Conservation (phyloP, 106 monocot species). For the Iris macrosiphon region DNA sequence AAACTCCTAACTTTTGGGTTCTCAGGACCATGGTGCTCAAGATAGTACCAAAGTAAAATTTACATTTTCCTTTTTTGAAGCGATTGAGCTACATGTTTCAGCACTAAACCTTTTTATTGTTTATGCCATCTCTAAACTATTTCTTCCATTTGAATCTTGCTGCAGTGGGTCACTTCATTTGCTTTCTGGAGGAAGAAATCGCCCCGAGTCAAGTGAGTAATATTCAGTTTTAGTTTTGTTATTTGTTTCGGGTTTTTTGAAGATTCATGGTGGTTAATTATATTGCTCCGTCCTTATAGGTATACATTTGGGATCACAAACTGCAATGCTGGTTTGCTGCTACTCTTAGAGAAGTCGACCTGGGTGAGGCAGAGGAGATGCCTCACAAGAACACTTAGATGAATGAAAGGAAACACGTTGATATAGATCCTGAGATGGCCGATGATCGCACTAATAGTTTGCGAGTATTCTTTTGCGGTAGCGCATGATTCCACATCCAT, state of each 20-base stretch:
- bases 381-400: background rate
- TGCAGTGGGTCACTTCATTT: constrained; percentile 20
- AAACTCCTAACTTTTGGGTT: too few species aligned
- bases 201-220: constrained; percentile 11
- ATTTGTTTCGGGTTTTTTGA: background rate
- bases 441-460: too few species aligned
- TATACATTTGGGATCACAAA: constrained; percentile 1
- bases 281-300: background rate
- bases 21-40: too few species aligned
- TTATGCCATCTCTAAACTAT: background rate
- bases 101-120: too few species aligned
- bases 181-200: constrained; percentile 27
- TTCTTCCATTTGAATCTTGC: background rate
- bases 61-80: too few species aligned
- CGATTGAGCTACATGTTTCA: too few species aligned
- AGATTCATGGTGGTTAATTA: background rate
- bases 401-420: too few species aligned
- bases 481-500: too few species aligned
- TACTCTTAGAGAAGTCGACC: constrained; percentile 18
- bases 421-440: too few species aligned
- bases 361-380: constrained; percentile 1
- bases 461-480: too few species aligned
- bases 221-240: background rate
- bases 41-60: too few species aligned
- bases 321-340: constrained; percentile 18